Conservation (phyloP, 2,329 filamentous ascomycete species). For the Aspergillus persii region DNA sequence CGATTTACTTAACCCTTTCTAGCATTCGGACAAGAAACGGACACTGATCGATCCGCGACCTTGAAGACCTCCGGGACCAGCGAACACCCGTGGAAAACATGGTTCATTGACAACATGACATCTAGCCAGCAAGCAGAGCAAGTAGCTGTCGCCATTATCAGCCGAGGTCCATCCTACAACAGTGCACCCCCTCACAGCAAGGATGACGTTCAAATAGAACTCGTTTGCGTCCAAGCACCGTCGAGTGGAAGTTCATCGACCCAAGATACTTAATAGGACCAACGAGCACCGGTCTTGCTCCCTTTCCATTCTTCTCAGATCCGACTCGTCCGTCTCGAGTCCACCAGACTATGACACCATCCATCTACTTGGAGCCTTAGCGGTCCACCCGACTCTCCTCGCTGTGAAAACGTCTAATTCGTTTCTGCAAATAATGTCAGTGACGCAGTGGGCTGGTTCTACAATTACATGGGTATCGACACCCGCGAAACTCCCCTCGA, state of each 20-base stretch:
- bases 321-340: background rate
- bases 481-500: background rate
- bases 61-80: constrained; percentile 30
- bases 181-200: constrained; percentile 21
- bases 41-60: constrained; percentile 23
- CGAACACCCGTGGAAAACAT: constrained; percentile 35
- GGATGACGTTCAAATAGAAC: constrained; percentile 35
- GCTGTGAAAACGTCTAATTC: background rate
- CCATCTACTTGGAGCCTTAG: background rate
- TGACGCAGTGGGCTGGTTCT: background rate
- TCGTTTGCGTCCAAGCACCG: constrained; percentile 38
- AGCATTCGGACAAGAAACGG: constrained; percentile 35
- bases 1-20: background rate
- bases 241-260: constrained; percentile 23
- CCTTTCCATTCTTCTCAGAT: background rate
- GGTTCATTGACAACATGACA: constrained; percentile 35
- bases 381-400: background rate
- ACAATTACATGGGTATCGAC: background rate
- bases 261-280: constrained; percentile 14
- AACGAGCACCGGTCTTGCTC: background rate
- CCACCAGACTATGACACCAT: background rate
- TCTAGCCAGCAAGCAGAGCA: constrained; percentile 33
- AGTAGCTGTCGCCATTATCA: constrained; percentile 38
- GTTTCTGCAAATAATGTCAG: background rate
- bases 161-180: constrained; percentile 31